Conservation (phyloP, 2,329 filamentous ascomycete genomes). For the Phaeoacremonium minimum region DNA sequence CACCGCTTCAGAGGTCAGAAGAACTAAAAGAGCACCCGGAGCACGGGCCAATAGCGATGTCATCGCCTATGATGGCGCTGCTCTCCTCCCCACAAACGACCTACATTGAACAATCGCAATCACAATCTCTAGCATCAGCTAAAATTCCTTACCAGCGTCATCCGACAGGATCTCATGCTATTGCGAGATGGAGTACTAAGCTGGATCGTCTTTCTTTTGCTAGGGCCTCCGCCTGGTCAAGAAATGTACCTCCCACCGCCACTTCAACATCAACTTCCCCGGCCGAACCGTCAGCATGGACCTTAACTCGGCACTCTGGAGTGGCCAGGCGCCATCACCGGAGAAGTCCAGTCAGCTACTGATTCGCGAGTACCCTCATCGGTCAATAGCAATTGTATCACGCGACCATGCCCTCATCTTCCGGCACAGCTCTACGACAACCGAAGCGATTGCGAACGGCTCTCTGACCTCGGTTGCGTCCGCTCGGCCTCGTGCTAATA, state of each 20-base stretch:
- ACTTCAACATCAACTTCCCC: conserved; percentile 3
- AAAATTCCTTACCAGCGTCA: no score
- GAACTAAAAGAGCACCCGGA: no score
- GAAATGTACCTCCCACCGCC: conserved; percentile 3
- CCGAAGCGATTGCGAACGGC: conserved; percentile 54
- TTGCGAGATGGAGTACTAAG: no score
- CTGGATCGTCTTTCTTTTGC: no score
- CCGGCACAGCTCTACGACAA: conserved; percentile 67
- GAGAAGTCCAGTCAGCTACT: conserved; percentile 72
- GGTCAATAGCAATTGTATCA: conserved; percentile 82
- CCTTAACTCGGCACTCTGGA: conserved; percentile 34
- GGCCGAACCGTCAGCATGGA: conserved; percentile 36
- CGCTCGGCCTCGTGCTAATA: conserved; percentile 32
- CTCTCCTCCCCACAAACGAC: no score
- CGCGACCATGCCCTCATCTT: conserved; percentile 78
- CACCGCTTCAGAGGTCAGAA: no score
- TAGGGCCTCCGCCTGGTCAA: no score
- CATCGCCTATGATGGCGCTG: no score
- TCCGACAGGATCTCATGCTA: no score
- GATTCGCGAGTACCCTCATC: conserved; percentile 80
- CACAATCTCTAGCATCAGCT: no score
- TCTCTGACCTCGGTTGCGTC: conserved; percentile 50
- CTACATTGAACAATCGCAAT: no score
- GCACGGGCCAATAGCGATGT: no score
- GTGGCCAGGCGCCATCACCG: conserved; percentile 40